These are phyloP conservation scores for Phytophthora hybrid DNA, from an alignment of 352 stramenopile species.

Conservation along the genomic window DNA sequence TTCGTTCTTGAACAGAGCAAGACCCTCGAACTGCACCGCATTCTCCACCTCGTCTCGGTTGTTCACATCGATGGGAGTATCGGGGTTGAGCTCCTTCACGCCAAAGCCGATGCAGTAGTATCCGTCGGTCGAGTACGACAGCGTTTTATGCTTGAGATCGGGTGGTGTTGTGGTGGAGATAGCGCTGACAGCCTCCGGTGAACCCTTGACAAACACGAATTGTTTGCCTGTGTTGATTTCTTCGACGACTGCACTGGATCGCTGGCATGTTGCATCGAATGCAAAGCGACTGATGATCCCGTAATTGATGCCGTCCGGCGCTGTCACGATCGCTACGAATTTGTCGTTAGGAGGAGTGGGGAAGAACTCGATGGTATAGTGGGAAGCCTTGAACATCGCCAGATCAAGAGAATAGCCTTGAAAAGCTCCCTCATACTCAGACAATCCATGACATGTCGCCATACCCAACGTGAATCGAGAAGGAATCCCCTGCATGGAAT, in stretches of 20 bases:
- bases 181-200: constrained; percentile 47
- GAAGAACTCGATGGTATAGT: constrained; percentile 4
- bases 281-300: constrained; percentile 58
- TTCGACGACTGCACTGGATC: constrained; percentile 58
- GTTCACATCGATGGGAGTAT: constrained; percentile 26
- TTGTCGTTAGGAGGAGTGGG: constrained; percentile 27
- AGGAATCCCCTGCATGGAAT: constrained; percentile 10
- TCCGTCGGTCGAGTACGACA: constrained; percentile 59
- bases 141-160: constrained; percentile 57
- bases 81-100: constrained; percentile 35
- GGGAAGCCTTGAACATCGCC: constrained; percentile 50
- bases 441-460: constrained; percentile 59
- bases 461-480: constrained; percentile 42
- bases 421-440: constrained; percentile 40
- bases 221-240: constrained; percentile 43
- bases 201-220: constrained; percentile 63
- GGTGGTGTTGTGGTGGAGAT: constrained; percentile 48
- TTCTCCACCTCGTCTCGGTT: constrained; percentile 59
- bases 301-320: constrained; percentile 20
- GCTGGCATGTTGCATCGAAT: constrained; percentile 59
- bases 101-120: constrained; percentile 72
- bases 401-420: constrained; percentile 62
- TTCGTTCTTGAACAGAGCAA: constrained; percentile 88
- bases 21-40: constrained; percentile 66
- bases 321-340: constrained; percentile 38